Conservation (phyloP, 305 asterid genomes). For the Euphrasia arctica region DNA sequence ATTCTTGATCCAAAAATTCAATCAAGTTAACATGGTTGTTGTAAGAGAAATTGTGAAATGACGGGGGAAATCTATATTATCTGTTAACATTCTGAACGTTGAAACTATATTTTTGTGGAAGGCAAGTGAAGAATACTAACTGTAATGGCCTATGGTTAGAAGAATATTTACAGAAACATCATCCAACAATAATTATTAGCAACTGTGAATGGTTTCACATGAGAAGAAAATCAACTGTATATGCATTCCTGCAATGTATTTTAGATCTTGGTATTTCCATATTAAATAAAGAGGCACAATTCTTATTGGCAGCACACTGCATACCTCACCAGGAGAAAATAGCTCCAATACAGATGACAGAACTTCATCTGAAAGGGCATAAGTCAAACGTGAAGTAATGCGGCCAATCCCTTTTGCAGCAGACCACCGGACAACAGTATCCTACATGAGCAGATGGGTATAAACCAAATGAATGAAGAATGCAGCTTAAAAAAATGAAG, state of each 20-base stretch:
- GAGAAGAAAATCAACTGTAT: constrained; percentile 15
- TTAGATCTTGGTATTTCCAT: constrained; percentile 20
- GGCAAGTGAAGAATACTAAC: not conserved
- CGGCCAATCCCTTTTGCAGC: constrained; percentile 99
- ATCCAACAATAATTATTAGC: constrained; percentile 1
- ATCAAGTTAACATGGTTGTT: no score
- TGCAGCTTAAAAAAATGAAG: no score
- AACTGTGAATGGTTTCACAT: constrained; percentile 6
- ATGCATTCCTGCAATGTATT: constrained; percentile 19
- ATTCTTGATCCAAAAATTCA: constrained; percentile 5
- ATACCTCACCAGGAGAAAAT: constrained; percentile 93
- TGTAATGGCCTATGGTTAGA: not conserved
- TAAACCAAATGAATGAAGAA: constrained; percentile 22
- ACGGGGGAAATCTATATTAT: not conserved
- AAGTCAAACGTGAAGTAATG: constrained; percentile 72
- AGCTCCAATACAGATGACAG: constrained; percentile 93
- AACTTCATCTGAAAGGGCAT: constrained; percentile 81
- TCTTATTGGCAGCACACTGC: constrained; percentile 49
- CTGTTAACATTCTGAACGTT: not conserved
- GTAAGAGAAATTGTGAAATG: not conserved
- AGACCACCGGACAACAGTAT: constrained; percentile 99
- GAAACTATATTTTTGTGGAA: constrained; percentile 20
- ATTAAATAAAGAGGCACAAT: constrained; percentile 26
- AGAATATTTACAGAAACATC: constrained; percentile 9
- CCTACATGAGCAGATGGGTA: constrained; percentile 43